Evolutionary conservation across 176 grass and related monocot species (phyloP), one percentile per base, ranked within the genome.

Genomic region (Calamus simplicifolius): DNA sequence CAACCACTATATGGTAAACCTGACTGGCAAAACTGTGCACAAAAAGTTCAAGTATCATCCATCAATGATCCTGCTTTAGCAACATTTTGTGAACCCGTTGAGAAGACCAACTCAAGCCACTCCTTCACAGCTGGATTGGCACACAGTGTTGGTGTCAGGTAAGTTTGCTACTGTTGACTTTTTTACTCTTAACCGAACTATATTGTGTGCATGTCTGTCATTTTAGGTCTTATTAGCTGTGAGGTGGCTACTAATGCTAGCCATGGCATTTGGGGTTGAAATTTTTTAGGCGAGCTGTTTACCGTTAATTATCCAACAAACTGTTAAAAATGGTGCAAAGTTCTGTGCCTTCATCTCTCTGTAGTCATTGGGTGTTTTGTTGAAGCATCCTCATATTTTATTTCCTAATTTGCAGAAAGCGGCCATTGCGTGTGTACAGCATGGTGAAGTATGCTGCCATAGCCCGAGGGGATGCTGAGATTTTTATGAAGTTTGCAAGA

Each of bases 381-480:
- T 35, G 31, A 35, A 35, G 8, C 31, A 35, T 35, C 31, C 31
- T 35, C 31, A 35, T 35, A 53, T 52, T 3, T 52, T 18, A 21
- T 57, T 79, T 26, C 56, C 80, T 78, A 48, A 18, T 51, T 67
- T 80, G 19, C 75, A 90, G 86, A 50, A 96, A 90, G 48, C 91
- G 87, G 49, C 86, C 91, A 43, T 55, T 96, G 35, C 76, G 91
- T 50, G 91, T 96, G 18, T 96, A 96, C 61, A 90, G 83, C 69
- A 96, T 96, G 91, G 91, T 96, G 64, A 96, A 96, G 66, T 96
- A 96, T 71, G 91, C 86, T 28, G 80, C 86, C 16, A 86, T 96
- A 63, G 91, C 91, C 64, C 63, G 86, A 49, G 91, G 91, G 1
- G 82, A 96, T 75, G 86, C 86, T 48, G 91, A 96, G 54, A 96